Base-by-base conservation (phyloP, 73 alveolate genomes). In the Strombidium stylifer region DNA sequence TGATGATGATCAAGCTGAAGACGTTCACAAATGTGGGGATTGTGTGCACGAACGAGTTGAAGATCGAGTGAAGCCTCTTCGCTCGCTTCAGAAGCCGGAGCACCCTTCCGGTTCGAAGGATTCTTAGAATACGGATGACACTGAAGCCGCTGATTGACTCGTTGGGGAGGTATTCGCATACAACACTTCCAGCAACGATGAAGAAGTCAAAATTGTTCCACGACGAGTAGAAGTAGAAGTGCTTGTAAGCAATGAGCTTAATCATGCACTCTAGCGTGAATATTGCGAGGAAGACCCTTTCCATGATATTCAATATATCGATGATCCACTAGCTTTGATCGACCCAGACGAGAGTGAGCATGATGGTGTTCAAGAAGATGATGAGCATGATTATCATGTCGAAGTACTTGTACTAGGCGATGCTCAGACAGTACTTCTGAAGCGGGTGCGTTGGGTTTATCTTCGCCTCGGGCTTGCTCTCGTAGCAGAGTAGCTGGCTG, bases 1-100 rank as follows among this genome's bases (percentile, higher is more conserved):
- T 27, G 8, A 73, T 57, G 12, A 80, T 61, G 18, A 82, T 45
- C 23, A 82, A 35, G 1, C 79, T 77, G n/a, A 81, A 87, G 27
- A 82, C 73, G 58, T 67, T 76, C 0, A 85, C 72, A 26, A 82
- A 46, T 36, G 82, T 59, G 11, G 87, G 83, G 3, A 84, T 57
- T 11, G 82, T 84, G 36, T 50, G 52, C 46, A 78, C 23, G 48
- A 84, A 59, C 2, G 89, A 78, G 44, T 84, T 79, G 34, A 84
- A 70, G 44, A 80, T 68, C 12, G 52, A 54, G 40, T 61, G 57
- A 0, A 84, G 27, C 20, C 51, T 32, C 36, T 41, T 73, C 18
- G 52, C 36, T 0, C 52, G 21, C 34, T 79, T 65, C 6, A 76
- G 41, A 2, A 76, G 49, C 56, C 88, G 64, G 6, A 61, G 18